Evolutionary conservation across 306 rosid genomes (phyloP).

Genomic region (Casuarina glauca): DNA sequence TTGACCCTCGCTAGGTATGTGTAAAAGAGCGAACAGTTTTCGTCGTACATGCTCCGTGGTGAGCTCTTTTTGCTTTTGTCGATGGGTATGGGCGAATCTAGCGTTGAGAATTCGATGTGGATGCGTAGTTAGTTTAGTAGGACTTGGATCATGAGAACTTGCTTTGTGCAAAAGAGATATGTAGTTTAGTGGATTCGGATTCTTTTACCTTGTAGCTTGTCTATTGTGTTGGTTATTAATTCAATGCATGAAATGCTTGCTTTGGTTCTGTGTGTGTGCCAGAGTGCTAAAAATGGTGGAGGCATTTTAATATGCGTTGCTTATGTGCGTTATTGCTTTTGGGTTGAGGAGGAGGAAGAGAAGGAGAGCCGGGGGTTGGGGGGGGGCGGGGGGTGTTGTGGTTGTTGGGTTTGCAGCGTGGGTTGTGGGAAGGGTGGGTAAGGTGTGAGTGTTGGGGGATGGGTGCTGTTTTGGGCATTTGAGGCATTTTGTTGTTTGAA

Average conservation of each 20-base stretch:
- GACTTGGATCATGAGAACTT: not conserved
- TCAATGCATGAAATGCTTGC: not conserved
- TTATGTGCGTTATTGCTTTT: too few relatives aligned
- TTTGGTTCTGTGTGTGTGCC: not conserved
- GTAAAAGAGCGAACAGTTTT: not conserved
- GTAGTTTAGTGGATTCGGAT: not conserved
- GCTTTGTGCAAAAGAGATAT: not conserved
- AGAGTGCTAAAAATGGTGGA: not conserved
- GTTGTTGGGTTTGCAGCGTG: not conserved
- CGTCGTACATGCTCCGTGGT: not conserved
- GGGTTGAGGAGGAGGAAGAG: too few relatives aligned
- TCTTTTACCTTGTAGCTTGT: not conserved
- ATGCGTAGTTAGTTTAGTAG: not conserved
- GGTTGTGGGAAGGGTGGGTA: too few relatives aligned
- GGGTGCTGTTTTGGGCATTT: not conserved
- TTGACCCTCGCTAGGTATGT: constrained; percentile 61
- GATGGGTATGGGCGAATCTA: not conserved
- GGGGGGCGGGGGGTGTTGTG: not conserved
- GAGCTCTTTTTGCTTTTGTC: not conserved
- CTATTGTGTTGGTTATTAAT: not conserved
- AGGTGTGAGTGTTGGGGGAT: not conserved
- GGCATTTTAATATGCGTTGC: not conserved
- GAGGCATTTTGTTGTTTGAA: too few relatives aligned
- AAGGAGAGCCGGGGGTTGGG: not conserved
- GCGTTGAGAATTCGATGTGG: not conserved